Evolutionary conservation across 2,329 filamentous ascomycete genomes (phyloP).

Genomic region (Dactylellina parvicollis): DNA sequence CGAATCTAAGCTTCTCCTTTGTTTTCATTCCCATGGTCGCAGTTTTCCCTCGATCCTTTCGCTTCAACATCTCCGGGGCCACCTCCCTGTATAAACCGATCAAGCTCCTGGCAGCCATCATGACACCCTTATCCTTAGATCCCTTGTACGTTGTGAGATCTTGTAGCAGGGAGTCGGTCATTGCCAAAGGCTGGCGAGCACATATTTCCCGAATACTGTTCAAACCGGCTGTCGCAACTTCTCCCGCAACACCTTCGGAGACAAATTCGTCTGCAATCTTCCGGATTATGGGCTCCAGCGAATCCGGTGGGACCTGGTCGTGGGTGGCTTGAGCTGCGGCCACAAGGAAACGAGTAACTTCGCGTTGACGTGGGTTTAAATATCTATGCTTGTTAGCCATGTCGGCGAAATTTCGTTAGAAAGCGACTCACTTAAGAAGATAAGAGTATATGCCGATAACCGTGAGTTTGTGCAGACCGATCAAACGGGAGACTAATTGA

Average conservation of each 20-base stretch:
- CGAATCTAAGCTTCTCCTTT: conserved; percentile 80
- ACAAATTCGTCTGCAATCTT: conserved; percentile 99
- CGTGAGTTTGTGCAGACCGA: conserved; percentile 91
- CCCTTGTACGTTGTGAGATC: conserved; percentile 95
- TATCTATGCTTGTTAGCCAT: conserved; percentile 63
- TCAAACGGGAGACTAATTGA: conserved; percentile 87
- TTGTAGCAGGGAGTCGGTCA: conserved; percentile 94
- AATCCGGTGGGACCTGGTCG: conserved; percentile 89
- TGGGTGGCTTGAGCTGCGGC: conserved; percentile 92
- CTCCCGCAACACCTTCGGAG: conserved; percentile 87
- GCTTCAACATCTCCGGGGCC: conserved; percentile 85
- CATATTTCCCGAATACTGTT: conserved; percentile 97
- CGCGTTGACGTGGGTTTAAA: conserved; percentile 85
- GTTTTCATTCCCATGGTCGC: conserved; percentile 82
- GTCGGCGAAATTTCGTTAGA: no score
- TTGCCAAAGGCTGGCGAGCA: conserved; percentile 89
- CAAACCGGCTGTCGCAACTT: conserved; percentile 89
- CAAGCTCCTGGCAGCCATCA: conserved; percentile 96
- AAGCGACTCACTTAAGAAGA: conserved; percentile 74
- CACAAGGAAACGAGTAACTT: conserved; percentile 91
- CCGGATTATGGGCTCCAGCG: conserved; percentile 85
- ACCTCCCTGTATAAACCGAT: conserved; percentile 91
- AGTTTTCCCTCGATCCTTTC: conserved; percentile 89
- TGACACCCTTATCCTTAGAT: conserved; percentile 98
- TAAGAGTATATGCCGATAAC: conserved; percentile 93